These are phyloP conservation scores for Colletotrichum eremochloae DNA, from an alignment of 2,329 filamentous ascomycete species.

Conservation along the genomic window DNA sequence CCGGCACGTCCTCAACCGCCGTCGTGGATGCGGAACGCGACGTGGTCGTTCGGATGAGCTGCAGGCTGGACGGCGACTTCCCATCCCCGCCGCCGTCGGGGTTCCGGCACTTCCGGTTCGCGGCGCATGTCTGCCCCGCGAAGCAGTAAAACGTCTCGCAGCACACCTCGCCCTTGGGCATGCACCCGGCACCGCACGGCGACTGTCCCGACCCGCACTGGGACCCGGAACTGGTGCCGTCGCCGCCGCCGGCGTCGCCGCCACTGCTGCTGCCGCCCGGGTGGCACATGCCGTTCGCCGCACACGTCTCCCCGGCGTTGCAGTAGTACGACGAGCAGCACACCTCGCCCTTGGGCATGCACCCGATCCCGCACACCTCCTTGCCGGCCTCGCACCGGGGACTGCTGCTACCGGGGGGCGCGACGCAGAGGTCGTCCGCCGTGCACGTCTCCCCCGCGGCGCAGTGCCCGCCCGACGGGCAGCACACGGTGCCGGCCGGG, in stretches of 20 bases:
- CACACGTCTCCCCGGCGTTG: slow-evolving; percentile 40
- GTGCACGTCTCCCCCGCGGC: slow-evolving; percentile 49
- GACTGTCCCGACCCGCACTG: slow-evolving; percentile 36
- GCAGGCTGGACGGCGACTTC: slow-evolving; percentile 1
- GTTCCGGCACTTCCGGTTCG: slow-evolving; percentile 12
- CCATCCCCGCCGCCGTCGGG: slow-evolving; percentile 5
- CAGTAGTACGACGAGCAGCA: slow-evolving; percentile 47
- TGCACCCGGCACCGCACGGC: slow-evolving; percentile 47
- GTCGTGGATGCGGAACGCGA: neutral
- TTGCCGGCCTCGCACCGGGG: slow-evolving; percentile 40
- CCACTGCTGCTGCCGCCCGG: slow-evolving; percentile 14
- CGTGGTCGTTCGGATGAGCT: neutral
- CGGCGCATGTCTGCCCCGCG: slow-evolving; percentile 38
- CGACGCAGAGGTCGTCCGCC: slow-evolving; percentile 44
- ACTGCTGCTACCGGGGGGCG: slow-evolving; percentile 37
- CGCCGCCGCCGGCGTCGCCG: slow-evolving; percentile 15
- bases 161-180: slow-evolving; percentile 48
- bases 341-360: slow-evolving; percentile 48
- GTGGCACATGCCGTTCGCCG: slow-evolving; percentile 13
- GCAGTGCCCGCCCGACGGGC: slow-evolving; percentile 48
- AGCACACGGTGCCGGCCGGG: slow-evolving; percentile 50
- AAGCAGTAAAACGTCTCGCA: slow-evolving; percentile 45
- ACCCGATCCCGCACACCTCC: slow-evolving; percentile 45
- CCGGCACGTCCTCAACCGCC: neutral
- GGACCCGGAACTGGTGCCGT: neutral